Base-by-base conservation (phyloP, 352 stramenopile genomes). In the Phytophthora foliorum region DNA sequence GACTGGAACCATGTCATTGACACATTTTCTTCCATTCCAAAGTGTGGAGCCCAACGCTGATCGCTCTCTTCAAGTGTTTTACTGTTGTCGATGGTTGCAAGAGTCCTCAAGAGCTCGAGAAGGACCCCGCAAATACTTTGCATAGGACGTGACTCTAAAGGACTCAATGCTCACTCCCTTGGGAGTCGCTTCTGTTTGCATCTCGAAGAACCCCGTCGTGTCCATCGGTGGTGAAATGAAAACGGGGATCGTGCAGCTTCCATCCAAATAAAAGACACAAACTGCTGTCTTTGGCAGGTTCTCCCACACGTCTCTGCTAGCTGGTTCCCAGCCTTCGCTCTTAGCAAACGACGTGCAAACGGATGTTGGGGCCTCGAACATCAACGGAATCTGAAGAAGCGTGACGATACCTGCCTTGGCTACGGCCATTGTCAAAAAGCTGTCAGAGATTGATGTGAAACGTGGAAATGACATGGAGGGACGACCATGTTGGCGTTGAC, bases 261-360 rank as follows among this genome's bases (percentile, higher is more conserved):
- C 34, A n/a, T 41, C 34, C 34, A 41, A 9, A 3, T 41, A 41
- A 6, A 41, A 41, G 34, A 41, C 14, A 8, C 32, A 38, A 38
- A 48, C 41, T 19, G 42, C n/a, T 6, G 42, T 24, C n/a, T 14
- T 48, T 25, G 41, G 41, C 41, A 48, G 41, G 19, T 48, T 21
- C n/a, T 48, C 41, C 41, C 41, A 48, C 41, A 48, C n/a, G 5
- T 29, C 42, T 49, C 42, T 24, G 42, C 19, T 49, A 7, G 42
- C 42, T 24, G 42, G 42, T 49, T 17, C 19, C 42, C 42, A 49
- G 42, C 42, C 42, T 49, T 25, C 16, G 42, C 19, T 49, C 19
- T 27, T 49, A 5, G 19, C 42, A 25, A 49, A 49, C 19, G 42
- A 49, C 6, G 17, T 49, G 19, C 19, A 49, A 9, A 49, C 42